These are phyloP conservation scores for Candida hispaniensis DNA, from an alignment of 805 yeast species.

Conservation along the genomic window DNA sequence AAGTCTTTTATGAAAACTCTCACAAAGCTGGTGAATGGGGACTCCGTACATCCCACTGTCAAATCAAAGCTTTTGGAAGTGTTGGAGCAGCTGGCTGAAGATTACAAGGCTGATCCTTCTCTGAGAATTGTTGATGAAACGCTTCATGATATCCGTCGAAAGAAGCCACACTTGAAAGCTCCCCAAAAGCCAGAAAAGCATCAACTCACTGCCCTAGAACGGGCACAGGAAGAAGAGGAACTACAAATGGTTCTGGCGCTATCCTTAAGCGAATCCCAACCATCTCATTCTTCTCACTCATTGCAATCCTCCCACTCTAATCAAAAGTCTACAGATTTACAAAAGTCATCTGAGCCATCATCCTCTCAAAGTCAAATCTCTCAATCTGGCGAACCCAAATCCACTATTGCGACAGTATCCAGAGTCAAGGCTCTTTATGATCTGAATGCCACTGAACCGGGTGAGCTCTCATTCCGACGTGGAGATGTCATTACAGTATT, in stretches of 20 bases:
- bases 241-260: constrained; percentile 63
- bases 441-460: constrained; percentile 64
- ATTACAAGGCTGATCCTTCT: constrained; percentile 67
- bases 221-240: constrained; percentile 63
- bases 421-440: constrained; percentile 82
- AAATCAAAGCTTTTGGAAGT: constrained; percentile 56
- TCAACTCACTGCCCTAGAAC: constrained; percentile 37
- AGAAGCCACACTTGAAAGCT: constrained; percentile 33
- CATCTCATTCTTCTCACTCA: constrained; percentile 22
- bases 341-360: background rate
- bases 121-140: constrained; percentile 59
- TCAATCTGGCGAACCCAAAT: constrained; percentile 14
- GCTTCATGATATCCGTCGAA: constrained; percentile 36
- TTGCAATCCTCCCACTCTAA: constrained; percentile 7
- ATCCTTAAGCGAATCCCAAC: constrained; percentile 49
- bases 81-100: constrained; percentile 51
- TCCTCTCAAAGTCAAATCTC: constrained; percentile 1
- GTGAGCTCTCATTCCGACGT: constrained; percentile 73
- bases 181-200: constrained; percentile 55
- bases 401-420: constrained; percentile 35
- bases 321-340: background rate
- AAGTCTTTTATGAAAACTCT: constrained; percentile 41
- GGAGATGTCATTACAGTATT: constrained; percentile 84
- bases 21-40: constrained; percentile 41
- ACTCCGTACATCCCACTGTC: constrained; percentile 52